A percentile compares a stretch with the other conserved stretches of the same genome.
These are phyloP conservation scores for Buxus sempervirens DNA, from an alignment of 164 flowering plant genomes.

Conservation along the genomic window DNA sequence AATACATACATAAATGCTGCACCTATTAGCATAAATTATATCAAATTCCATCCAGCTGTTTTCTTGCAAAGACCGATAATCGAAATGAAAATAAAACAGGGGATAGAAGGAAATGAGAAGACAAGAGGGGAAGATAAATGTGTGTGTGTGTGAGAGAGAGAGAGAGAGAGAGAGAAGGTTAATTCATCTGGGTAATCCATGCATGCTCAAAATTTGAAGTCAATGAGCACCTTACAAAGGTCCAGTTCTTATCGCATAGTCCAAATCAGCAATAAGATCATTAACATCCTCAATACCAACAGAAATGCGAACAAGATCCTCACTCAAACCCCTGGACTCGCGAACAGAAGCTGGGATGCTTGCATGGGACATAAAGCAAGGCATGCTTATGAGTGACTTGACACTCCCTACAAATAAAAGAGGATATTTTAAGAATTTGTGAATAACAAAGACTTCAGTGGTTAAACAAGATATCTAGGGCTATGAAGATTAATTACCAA, in stretches of 20 bases:
- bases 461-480: neutral
- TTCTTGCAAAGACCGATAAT: no score
- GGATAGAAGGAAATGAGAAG: neutral
- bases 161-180: no score
- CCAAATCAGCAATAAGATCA: conserved; percentile 87
- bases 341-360: conserved; percentile 85
- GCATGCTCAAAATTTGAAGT: neutral
- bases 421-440: neutral
- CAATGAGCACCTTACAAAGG: conserved; percentile 34
- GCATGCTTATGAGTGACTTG: conserved; percentile 97
- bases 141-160: no score
- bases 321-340: conserved; percentile 84
- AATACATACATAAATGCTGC: no score
- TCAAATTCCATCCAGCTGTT: no score
- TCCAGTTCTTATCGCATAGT: conserved; percentile 72
- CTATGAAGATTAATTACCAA: conserved; percentile 51
- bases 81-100: neutral
- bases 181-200: no score
- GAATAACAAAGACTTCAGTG: neutral
- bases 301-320: conserved; percentile 92
- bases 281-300: conserved; percentile 93
- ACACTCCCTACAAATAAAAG: conserved; percentile 64
- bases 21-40: no score
- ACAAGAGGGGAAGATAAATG: no score
- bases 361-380: conserved; percentile 99